phyloP scores from a whole-genome alignment of 371 early-diverging fungal genomes.

The Saksenaea oblongispora region DNA sequence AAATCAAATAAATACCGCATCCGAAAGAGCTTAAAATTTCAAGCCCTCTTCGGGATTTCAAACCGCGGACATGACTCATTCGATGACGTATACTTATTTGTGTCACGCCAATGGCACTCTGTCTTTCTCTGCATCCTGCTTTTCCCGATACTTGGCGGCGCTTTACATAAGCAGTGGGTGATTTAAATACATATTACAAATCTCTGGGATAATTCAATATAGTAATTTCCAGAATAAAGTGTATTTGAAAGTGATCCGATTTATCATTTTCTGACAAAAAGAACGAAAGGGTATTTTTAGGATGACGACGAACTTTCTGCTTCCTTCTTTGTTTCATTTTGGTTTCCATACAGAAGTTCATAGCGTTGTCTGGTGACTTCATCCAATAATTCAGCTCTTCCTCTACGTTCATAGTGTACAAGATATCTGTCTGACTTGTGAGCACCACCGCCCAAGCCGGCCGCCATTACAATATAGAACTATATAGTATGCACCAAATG shows the following conservation, averaged over 20 bases:
- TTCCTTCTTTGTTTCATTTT: slow-evolving; percentile 9
- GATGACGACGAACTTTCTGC: background rate
- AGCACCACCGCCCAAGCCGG: slow-evolving; percentile 52
- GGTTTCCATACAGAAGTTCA: slow-evolving; percentile 43
- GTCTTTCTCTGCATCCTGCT: background rate
- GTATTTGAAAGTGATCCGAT: background rate
- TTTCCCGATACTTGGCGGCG: background rate
- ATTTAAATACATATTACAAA: no score
- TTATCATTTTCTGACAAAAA: background rate
- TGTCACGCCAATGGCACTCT: no score
- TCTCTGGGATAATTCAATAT: no score
- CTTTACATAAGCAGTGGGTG: background rate
- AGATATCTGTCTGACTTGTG: slow-evolving; percentile 54
- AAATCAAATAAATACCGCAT: background rate
- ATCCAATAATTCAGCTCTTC: slow-evolving; percentile 45
- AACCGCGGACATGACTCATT: background rate
- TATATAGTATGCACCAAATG: slow-evolving; percentile 5
- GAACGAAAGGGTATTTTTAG: background rate
- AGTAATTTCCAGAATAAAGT: no score
- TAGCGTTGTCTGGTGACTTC: slow-evolving; percentile 44
- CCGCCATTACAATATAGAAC: slow-evolving; percentile 58
- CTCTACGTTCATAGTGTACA: slow-evolving; percentile 55
- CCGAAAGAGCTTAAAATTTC: background rate
- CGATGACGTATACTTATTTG: background rate
- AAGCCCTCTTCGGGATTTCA: background rate